phyloP scores from a whole-genome alignment of 495 filamentous ascomycete genomes.

The Massariosphaeria phaeospora region DNA sequence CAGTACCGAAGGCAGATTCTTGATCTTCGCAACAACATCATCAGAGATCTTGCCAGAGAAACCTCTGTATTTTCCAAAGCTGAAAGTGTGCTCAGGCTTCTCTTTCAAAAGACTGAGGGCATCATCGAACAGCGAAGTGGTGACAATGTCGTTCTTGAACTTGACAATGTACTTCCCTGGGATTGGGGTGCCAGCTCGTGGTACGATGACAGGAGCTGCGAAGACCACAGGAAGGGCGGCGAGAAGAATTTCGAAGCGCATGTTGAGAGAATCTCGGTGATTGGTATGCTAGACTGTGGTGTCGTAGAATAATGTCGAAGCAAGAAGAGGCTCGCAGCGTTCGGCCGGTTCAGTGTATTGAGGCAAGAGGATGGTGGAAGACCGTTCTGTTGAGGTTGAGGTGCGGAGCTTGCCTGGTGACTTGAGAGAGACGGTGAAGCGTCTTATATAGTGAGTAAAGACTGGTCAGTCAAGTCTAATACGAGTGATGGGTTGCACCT shows the following conservation, averaged over 20 bases:
- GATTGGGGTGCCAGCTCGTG: slow-evolving; percentile 21
- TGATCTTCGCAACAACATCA: slow-evolving; percentile 6
- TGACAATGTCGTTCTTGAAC: slow-evolving; percentile 20
- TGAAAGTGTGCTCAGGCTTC: slow-evolving; percentile 17
- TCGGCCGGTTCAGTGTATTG: no score
- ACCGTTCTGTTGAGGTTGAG: no score
- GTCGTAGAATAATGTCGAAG: no score
- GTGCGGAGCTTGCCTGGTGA: no score
- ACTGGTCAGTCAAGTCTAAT: neutral
- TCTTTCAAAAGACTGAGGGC: slow-evolving; percentile 6
- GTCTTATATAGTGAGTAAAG: slow-evolving; percentile 22
- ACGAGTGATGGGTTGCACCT: slow-evolving; percentile 10
- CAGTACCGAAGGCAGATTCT: slow-evolving; percentile 12
- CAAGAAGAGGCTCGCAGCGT: no score
- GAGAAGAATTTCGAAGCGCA: slow-evolving; percentile 23
- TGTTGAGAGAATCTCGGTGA: slow-evolving; percentile 14
- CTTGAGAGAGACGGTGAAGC: neutral
- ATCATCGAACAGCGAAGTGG: no score
- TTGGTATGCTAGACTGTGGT: no score
- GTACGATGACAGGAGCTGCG: slow-evolving; percentile 25
- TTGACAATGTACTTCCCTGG: slow-evolving; percentile 33
- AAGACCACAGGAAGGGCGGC: slow-evolving; percentile 28
- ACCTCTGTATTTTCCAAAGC: slow-evolving; percentile 30
- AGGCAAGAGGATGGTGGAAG: no score
- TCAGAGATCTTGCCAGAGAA: slow-evolving; percentile 24